Evolutionary conservation across 2,329 filamentous ascomycete species (phyloP).

Genomic region (Diaporthe ilicicola): DNA sequence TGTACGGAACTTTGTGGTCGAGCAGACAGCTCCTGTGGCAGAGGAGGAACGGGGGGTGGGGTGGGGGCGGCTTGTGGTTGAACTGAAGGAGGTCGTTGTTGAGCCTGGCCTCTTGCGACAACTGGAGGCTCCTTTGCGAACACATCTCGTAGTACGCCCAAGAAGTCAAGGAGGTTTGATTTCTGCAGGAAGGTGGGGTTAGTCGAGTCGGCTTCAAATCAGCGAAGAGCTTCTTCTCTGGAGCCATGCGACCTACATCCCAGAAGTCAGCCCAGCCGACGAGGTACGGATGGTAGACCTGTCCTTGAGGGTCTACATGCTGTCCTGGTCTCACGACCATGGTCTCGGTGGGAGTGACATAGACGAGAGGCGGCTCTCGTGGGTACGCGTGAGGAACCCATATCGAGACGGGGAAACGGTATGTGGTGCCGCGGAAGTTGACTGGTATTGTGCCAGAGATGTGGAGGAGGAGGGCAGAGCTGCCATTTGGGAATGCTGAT

Average conservation of each 20-base stretch:
- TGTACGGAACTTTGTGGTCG: conserved; percentile 47
- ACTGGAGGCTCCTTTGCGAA: conserved; percentile 97
- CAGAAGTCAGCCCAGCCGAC: conserved; percentile 88
- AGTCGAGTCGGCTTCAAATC: conserved; percentile 22
- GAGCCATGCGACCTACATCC: conserved; percentile 72
- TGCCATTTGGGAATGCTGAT: conserved; percentile 86
- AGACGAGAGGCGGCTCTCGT: conserved; percentile 82
- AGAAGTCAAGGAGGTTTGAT: conserved; percentile 83
- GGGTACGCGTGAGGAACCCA: conserved; percentile 96
- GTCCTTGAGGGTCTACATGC: conserved; percentile 92
- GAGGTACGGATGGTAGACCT: conserved; percentile 95
- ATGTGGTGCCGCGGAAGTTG: conserved; percentile 85
- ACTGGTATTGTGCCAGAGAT: conserved; percentile 92
- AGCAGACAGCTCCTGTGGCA: conserved; percentile 70
- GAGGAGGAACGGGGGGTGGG: conserved; percentile 75
- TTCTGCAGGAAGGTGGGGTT: conserved; percentile 61
- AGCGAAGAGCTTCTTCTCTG: rapidly evolving
- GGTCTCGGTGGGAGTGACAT: conserved; percentile 85
- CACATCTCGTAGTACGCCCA: conserved; percentile 82
- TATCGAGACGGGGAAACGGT: conserved; percentile 89
- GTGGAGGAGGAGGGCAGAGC: conserved; percentile 85
- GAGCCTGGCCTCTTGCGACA: conserved; percentile 71
- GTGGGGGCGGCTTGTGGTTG: conserved; percentile 45
- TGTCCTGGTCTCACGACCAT: conserved; percentile 94
- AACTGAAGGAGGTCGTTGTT: conserved; percentile 47